Evolutionary conservation across 495 filamentous ascomycete species (phyloP), one percentile per base, ranked within the genome.

Genomic region (Neurospora tetrasperma): DNA sequence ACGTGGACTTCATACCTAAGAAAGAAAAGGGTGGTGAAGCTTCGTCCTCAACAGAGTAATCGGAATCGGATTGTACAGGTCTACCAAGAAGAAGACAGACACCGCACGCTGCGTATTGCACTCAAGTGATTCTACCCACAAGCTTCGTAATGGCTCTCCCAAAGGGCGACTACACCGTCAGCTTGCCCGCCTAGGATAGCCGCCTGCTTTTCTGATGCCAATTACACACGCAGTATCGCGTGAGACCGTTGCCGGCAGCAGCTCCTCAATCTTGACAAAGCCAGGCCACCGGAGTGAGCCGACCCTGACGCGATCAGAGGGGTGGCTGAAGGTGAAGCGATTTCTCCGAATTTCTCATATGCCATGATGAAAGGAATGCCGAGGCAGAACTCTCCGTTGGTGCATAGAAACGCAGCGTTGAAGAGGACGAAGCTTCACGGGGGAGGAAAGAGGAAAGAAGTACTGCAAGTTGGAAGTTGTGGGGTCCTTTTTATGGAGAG

Each of bases 161-260:
- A 76, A 48, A 76, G 73, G 73, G 2, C 48, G 48, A 59, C 48
- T 59, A 41, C 40, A 41, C 40, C 35, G 35, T 38, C 48, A 59
- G 48, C 48, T 59, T 3, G 20, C 2, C 20, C 23, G 20, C 48
- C 0, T 31, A 59, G 20, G 48, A 59, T 27, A 20, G 69, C 5
- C n/a, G 71, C 73, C 73, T 76, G 75, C 75, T 74, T 76, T 76
- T 76, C 73, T 76, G 75, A 76, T 76, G 75, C 75, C 75, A 76
- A 75, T 76, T 71, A 73, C 73, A 75, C 71, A 73, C 75, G 71
- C 73, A 35, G 71, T 70, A 38, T 76, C 18, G 71, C 73, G 73
- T 35, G 42, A 76, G 75, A 70, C 75, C 75, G 75, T 74, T 71
- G 74, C 75, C 75, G 75, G 75, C 75, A 76, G 75, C 54, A 62